These are phyloP conservation scores for Blastobotrys malaysiensis DNA, from an alignment of 1,139 yeast species.

Conservation along the genomic window DNA sequence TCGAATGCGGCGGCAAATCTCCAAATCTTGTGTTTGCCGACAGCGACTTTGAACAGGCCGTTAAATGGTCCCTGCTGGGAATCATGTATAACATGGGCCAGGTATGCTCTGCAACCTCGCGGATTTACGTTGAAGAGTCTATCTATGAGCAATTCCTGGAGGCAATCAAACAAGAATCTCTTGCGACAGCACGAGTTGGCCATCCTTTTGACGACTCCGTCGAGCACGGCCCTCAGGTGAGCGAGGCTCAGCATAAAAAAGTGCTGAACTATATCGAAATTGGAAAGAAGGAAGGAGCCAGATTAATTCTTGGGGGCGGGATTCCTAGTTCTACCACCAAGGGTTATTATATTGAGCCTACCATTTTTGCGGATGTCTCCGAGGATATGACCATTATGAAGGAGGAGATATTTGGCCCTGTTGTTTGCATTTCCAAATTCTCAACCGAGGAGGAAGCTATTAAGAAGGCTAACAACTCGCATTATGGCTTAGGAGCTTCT, in stretches of 20 bases:
- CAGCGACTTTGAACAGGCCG: conserved; percentile 59
- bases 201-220: conserved; percentile 41
- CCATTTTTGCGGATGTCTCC: conserved; percentile 60
- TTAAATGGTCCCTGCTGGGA: conserved; percentile 54
- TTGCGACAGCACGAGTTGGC: conserved; percentile 29
- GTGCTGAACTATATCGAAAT: conserved; percentile 59
- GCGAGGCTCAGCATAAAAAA: conserved; percentile 61
- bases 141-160: conserved; percentile 60
- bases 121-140: conserved; percentile 72
- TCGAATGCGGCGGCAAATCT: conserved; percentile 84
- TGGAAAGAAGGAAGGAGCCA: conserved; percentile 72
- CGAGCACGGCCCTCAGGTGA: conserved; percentile 76
- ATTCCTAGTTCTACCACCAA: conserved; percentile 65
- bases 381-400: conserved; percentile 58
- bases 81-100: conserved; percentile 80
- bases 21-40: conserved; percentile 74
- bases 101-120: conserved; percentile 82
- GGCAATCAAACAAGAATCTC: conserved; percentile 54
- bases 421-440: conserved; percentile 67
- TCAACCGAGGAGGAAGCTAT: conserved; percentile 66
- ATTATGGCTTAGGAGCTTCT: conserved; percentile 80
- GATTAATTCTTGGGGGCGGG: conserved; percentile 51
- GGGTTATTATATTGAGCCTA: conserved; percentile 65
- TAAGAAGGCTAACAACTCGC: conserved; percentile 62
- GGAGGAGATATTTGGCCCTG: conserved; percentile 85